These are phyloP conservation scores for Pilasporangium apinafurcum DNA, from an alignment of 352 stramenopile genomes.

Conservation along the genomic window DNA sequence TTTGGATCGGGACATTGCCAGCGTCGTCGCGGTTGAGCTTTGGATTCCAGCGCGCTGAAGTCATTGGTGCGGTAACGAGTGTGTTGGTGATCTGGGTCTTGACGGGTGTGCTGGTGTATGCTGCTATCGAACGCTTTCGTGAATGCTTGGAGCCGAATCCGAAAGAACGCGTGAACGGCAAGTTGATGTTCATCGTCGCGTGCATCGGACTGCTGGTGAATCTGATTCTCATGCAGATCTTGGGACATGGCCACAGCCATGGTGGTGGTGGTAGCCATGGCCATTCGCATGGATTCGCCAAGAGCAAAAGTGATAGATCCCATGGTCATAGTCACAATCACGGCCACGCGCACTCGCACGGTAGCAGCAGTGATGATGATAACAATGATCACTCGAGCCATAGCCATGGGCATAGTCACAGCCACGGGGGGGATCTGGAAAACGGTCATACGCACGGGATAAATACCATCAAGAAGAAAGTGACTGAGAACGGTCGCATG, in stretches of 20 bases:
- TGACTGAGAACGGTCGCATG: too few species aligned
- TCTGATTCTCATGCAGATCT: slow-evolving; percentile 91
- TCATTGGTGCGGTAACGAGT: slow-evolving; percentile 91
- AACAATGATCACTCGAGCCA: slow-evolving; percentile 25
- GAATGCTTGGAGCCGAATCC: slow-evolving; percentile 72
- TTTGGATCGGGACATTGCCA: slow-evolving; percentile 61
- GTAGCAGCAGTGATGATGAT: slow-evolving; percentile 9
- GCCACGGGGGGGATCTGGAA: slow-evolving; percentile 15
- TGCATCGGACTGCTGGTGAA: slow-evolving; percentile 96
- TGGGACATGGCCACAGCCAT: slow-evolving; percentile 79
- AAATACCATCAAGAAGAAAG: slow-evolving; percentile 16
- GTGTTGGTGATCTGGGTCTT: slow-evolving; percentile 93
- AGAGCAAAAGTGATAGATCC: neutral
- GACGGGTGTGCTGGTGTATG: slow-evolving; percentile 91
- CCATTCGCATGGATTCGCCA: slow-evolving; percentile 12
- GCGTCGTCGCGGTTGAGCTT: slow-evolving; percentile 86
- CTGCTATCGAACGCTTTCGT: slow-evolving; percentile 87
- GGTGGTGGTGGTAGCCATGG: slow-evolving; percentile 39
- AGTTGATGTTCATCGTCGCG: slow-evolving; percentile 96
- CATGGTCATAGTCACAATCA: slow-evolving; percentile 21
- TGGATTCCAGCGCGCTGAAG: slow-evolving; percentile 93
- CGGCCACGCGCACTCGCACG: slow-evolving; percentile 20
- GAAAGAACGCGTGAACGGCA: slow-evolving; percentile 89
- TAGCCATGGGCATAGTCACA: slow-evolving; percentile 10
- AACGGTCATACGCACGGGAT: slow-evolving; percentile 8